Percentiles rank a stretch among this genome's conserved stretches.
phyloP scores from a whole-genome alignment of 495 filamentous ascomycete genomes.

The Penicillium bovifimosum region DNA sequence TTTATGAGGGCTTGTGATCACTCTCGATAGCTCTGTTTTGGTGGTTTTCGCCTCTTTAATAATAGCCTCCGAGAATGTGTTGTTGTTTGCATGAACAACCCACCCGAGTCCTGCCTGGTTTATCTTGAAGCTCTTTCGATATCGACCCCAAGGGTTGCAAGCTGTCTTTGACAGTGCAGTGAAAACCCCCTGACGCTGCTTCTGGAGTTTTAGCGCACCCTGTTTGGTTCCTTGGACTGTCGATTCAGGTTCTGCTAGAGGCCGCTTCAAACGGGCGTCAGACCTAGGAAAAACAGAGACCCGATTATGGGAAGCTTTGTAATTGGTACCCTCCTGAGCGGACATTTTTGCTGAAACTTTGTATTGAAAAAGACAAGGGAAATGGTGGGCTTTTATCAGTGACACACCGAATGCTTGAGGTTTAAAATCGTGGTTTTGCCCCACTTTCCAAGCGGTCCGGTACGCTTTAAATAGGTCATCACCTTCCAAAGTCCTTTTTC shows the following conservation, averaged over 20 bases:
- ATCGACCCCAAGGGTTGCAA: slow-evolving; percentile 2
- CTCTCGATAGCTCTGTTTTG: not conserved
- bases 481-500: no score
- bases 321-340: not conserved
- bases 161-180: slow-evolving; percentile 1
- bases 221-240: not conserved
- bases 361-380: no score
- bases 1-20: slow-evolving; percentile 1
- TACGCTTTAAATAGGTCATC: no score
- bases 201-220: not conserved
- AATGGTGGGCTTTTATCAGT: no score
- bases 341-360: not conserved
- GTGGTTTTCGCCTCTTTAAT: not conserved
- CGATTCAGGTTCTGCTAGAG: not conserved
- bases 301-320: not conserved
- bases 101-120: slow-evolving; percentile 1
- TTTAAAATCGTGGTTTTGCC: no score
- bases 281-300: not conserved
- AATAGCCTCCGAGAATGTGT: slow-evolving; percentile 2
- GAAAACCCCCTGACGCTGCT: not conserved
- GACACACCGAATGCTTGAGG: no score
- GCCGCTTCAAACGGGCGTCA: not conserved
- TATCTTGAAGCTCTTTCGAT: slow-evolving; percentile 5
- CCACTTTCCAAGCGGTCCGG: no score
- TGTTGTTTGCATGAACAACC: slow-evolving; percentile 3